Evolutionary conservation across 2,329 filamentous ascomycete species (phyloP), one percentile per base, ranked within the genome.

Genomic region (Hymenoscyphus salicellus): DNA sequence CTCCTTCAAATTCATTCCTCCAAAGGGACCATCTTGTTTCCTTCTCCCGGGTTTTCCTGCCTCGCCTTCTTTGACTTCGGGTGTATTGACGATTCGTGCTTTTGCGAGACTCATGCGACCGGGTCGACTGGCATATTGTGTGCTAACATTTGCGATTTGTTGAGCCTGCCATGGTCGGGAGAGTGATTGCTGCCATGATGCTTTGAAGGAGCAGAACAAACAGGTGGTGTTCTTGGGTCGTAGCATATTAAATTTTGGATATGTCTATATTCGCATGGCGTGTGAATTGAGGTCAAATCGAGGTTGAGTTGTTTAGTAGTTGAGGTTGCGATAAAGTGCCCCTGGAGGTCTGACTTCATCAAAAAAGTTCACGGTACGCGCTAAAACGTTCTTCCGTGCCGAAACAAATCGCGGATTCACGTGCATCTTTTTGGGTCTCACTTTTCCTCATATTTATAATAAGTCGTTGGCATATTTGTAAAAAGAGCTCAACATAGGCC

Each of bases 1-100:
- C 43, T 79, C 75, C 10, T 77, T 85, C 70, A 80, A 76, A 67
- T 88, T 88, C 84, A 87, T 86, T 8, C 79, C 84, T 20, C 81
- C 82, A 72, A 86, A 88, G 2, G 86, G 85, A 5, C 83, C 82
- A 67, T 81, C 79, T 62, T 77, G 76, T 58, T 78, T 78, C 63
- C 79, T 77, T 55, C 76, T 75, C 8, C 74, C 67, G 2, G 79
- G 78, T 55, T 73, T 58, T 10, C 59, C 65, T 36, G 38, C 57
- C 38, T 49, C 61, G 10, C 60, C 52, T 23, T 49, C 33, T 49
- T 20, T 62, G n/a, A 14, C 20, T 36, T 67, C 63, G 20, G 67
- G 59, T 4, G 63, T 66, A 20, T 65, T 62, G n/a, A 75, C 70
- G 10, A 55, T 63, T 55, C 66, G 67, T 23, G 70, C 67, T 32